Evolutionary conservation across 192 early-diverging fungal genomes (phyloP).

Genomic region (Backusella liffmaniae): DNA sequence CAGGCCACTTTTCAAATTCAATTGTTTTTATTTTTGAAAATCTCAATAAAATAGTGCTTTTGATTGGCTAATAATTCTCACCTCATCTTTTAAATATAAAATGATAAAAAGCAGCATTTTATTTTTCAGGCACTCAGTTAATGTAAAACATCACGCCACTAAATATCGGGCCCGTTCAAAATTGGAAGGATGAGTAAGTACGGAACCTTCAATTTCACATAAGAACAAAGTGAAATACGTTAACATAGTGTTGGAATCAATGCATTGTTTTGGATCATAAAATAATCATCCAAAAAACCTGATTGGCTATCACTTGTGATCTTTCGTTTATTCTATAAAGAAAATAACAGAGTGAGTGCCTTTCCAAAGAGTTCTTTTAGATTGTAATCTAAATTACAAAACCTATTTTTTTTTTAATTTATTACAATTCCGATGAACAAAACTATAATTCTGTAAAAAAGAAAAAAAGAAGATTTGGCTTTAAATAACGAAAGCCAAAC

Average conservation of each 20-base stretch:
- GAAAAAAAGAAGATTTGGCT: background rate
- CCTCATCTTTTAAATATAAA: conserved; percentile 8
- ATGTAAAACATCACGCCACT: conserved; percentile 13
- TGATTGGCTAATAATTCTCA: conserved; percentile 16
- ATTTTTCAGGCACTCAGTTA: conserved; percentile 3
- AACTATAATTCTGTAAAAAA: background rate
- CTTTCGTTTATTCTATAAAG: background rate
- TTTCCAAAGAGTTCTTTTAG: background rate
- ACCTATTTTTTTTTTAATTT: background rate
- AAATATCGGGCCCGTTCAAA: background rate
- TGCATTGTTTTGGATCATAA: background rate
- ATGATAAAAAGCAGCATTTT: background rate
- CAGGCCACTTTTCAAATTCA: conserved; percentile 12
- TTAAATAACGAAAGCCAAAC: background rate
- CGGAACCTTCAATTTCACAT: background rate
- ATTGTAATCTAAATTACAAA: too few relatives aligned
- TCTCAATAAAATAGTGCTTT: background rate
- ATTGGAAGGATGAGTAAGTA: background rate
- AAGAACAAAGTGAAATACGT: background rate
- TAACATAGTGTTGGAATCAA: background rate
- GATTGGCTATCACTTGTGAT: background rate
- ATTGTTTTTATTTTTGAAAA: background rate
- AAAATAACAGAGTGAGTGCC: background rate
- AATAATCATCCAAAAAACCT: background rate
- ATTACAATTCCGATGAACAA: background rate